Base-by-base conservation (phyloP, 768 basidiomycete genomes). In the Goffeauzyma gilvescens region DNA sequence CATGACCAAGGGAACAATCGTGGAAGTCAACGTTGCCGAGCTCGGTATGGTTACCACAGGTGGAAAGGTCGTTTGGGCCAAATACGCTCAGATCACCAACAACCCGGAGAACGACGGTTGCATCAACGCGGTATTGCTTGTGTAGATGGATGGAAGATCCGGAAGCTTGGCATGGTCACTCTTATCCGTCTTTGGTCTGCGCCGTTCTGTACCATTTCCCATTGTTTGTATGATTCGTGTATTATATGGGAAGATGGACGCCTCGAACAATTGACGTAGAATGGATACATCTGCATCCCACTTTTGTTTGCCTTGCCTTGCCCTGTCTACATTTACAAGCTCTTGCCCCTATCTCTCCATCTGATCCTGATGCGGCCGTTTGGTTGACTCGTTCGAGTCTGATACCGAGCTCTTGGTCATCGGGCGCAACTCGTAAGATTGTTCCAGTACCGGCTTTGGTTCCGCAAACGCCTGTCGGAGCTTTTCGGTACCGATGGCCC, bases 21-120 rank as follows among this genome's bases (percentile, higher is more conserved):
- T 98, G 43, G 93, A 98, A 62, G 90, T 96, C 54, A 96, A 98
- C 55, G 86, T 93, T n/a, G 90, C 87, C 31, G 90, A 96, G 64
- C 69, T 96, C 49, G 90, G 90, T 42, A 79, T 95, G 74, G 90
- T 96, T 27, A 95, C 90, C 10, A 79, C 90, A 2, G 87, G 90
- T 39, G 90, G 90, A 50, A 95, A 95, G 62, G 69, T 69, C 20
- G 67, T 66, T 1, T 68, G 67, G 67, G 64, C 65, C 8, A 62
- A 65, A 51, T 90, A 87, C 58, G 84, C 86, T 5, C 84, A 89
- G 60, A 72, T 89, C 55, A 87, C 84, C 38, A 87, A 87, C 68
- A 86, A 85, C 65, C 83, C 84, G 15, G 87, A 93, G 68, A 87
- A 89, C 51, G 87, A 93, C 55, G 89, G 89, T 6, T 93, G 87